Evolutionary conservation across 495 filamentous ascomycete species (phyloP).

Genomic region (Tuber aestivum): DNA sequence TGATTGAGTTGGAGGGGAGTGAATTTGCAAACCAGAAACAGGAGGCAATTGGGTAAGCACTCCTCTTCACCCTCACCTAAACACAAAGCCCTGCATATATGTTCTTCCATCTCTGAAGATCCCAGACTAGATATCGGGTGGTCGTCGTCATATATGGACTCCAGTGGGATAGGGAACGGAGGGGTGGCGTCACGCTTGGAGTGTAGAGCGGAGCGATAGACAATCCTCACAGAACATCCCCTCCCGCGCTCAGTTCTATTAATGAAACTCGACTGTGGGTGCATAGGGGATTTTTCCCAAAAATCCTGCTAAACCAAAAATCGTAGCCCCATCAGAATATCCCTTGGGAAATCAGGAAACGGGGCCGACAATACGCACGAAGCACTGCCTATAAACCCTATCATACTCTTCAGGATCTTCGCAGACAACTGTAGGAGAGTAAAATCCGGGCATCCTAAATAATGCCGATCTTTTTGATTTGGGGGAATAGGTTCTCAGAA

Average conservation of each 20-base stretch:
- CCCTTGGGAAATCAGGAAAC: neutral
- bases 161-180: neutral
- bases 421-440: neutral
- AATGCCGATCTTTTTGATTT: neutral
- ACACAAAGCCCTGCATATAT: neutral
- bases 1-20: neutral
- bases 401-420: neutral
- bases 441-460: neutral
- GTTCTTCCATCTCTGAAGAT: neutral
- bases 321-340: neutral
- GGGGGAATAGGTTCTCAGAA: conserved; percentile 16
- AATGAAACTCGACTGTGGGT: neutral
- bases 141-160: neutral
- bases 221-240: neutral
- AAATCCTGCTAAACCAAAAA: neutral
- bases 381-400: neutral
- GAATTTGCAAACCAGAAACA: neutral
- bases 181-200: neutral
- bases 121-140: neutral
- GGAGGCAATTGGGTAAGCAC: neutral
- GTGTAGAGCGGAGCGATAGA: neutral
- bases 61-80: neutral
- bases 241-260: neutral
- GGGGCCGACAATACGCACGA: neutral
- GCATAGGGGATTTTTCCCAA: neutral